Conservation (phyloP, 495 filamentous ascomycete species). For the Hypoxylon trugodes region DNA sequence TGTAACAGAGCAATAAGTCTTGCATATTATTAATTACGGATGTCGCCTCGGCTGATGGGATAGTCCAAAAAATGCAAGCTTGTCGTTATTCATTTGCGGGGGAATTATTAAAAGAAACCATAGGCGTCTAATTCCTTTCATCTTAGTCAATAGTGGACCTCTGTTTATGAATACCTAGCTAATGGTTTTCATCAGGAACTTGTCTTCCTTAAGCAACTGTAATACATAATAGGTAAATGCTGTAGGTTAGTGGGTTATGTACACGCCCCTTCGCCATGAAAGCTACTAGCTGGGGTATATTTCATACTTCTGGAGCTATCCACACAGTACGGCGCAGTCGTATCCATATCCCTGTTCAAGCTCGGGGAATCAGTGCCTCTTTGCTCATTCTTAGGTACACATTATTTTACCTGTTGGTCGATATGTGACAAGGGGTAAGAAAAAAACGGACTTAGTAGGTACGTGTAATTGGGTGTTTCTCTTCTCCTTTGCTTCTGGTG, state of each 20-base stretch:
- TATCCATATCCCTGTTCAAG: constrained; percentile 7
- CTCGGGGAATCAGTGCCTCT: constrained; percentile 1
- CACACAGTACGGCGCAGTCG: constrained; percentile 8
- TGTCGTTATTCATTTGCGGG: constrained; percentile 1
- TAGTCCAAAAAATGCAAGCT: background rate
- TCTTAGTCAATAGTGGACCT: too few relatives aligned
- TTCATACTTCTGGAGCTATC: constrained; percentile 18
- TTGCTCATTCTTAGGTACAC: constrained; percentile 16
- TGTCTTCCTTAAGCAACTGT: background rate
- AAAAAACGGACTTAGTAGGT: too few relatives aligned
- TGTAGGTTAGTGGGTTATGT: background rate
- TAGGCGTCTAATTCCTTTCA: background rate
- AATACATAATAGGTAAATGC: background rate
- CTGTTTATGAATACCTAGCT: too few relatives aligned
- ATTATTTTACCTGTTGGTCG: constrained; percentile 14
- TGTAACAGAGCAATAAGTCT: constrained; percentile 14
- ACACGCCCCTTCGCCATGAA: constrained; percentile 9
- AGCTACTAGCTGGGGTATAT: constrained; percentile 4
- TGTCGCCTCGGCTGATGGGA: constrained; percentile 22
- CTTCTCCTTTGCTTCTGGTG: too few relatives aligned
- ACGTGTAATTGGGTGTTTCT: too few relatives aligned
- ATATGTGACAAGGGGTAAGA: constrained; percentile 21
- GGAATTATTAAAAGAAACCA: constrained; percentile 1
- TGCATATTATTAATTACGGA: constrained; percentile 30
- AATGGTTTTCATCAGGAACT: too few relatives aligned